Conservation (phyloP, 1,284 basidiomycete genomes). For the Cerrena zonata region DNA sequence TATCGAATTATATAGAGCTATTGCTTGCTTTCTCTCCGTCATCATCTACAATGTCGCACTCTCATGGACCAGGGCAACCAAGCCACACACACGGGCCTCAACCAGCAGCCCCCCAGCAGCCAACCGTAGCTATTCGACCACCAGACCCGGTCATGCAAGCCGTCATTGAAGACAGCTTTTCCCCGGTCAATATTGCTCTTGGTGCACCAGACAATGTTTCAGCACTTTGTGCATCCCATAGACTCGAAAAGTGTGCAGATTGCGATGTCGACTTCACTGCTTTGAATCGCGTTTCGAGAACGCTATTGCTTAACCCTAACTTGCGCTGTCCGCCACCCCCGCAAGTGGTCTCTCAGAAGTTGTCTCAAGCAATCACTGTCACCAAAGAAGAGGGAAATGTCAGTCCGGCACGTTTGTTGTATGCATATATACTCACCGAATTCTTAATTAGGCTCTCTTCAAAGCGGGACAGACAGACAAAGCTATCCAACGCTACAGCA, state of each 20-base stretch:
- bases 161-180: slow-evolving; percentile 67
- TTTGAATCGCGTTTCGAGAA: slow-evolving; percentile 68
- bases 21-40: neutral
- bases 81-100: slow-evolving; percentile 33
- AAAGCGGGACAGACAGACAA: slow-evolving; percentile 68
- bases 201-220: slow-evolving; percentile 44
- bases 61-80: slow-evolving; percentile 31
- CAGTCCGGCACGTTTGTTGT: slow-evolving; percentile 21
- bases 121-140: slow-evolving; percentile 38
- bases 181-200: slow-evolving; percentile 53
- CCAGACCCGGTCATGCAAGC: slow-evolving; percentile 69
- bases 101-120: slow-evolving; percentile 35
- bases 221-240: slow-evolving; percentile 59
- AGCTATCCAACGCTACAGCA: slow-evolving; percentile 80
- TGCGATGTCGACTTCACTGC: slow-evolving; percentile 67
- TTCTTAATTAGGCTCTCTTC: slow-evolving; percentile 56
- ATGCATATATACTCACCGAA: slow-evolving; percentile 4
- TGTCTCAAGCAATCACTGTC: slow-evolving; percentile 65
- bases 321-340: slow-evolving; percentile 78
- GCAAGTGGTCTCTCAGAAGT: slow-evolving; percentile 68
- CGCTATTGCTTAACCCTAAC: slow-evolving; percentile 66
- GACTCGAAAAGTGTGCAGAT: slow-evolving; percentile 61
- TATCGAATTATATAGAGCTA: neutral
- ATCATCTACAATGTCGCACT: slow-evolving; percentile 24
- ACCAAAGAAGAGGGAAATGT: slow-evolving; percentile 92